A percentile compares a stretch with the other conserved stretches of the same genome.
These are phyloP conservation scores for Trichoderma gracile DNA, from an alignment of 2,329 filamentous ascomycete genomes.

Conservation along the genomic window DNA sequence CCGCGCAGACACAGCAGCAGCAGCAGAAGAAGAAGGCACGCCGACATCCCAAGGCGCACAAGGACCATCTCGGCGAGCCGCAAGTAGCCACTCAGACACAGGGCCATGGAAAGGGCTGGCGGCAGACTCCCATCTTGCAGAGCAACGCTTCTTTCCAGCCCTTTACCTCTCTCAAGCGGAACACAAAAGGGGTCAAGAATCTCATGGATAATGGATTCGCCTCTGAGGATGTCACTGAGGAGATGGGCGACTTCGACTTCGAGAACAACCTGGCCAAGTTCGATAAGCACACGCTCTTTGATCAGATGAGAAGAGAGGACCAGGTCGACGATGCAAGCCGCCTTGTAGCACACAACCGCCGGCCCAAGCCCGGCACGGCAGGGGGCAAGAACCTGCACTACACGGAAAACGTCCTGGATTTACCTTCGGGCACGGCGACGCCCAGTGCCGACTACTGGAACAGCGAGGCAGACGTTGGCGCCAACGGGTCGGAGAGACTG, in stretches of 20 bases:
- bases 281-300: slow-evolving; percentile 88
- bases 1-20: slow-evolving; percentile 24
- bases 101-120: slow-evolving; percentile 57
- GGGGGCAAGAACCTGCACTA: slow-evolving; percentile 90
- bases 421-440: slow-evolving; percentile 43
- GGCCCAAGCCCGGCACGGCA: slow-evolving; percentile 66
- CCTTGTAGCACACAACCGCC: slow-evolving; percentile 85
- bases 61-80: slow-evolving; percentile 34
- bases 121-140: slow-evolving; percentile 61
- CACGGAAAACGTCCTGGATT: slow-evolving; percentile 85
- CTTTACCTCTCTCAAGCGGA: slow-evolving; percentile 61
- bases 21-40: slow-evolving; percentile 39
- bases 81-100: slow-evolving; percentile 31
- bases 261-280: slow-evolving; percentile 87
- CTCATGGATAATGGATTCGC: slow-evolving; percentile 79
- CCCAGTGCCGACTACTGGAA: slow-evolving; percentile 65
- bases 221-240: slow-evolving; percentile 93
- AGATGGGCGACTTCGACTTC: slow-evolving; percentile 94
- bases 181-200: slow-evolving; percentile 47
- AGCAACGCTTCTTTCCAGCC: slow-evolving; percentile 64
- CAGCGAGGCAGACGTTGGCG: slow-evolving; percentile 68
- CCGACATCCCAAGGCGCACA: slow-evolving; percentile 39
- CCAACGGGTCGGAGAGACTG: slow-evolving; percentile 48
- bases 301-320: slow-evolving; percentile 87
- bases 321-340: slow-evolving; percentile 85